Evolutionary conservation across 345 rosid genomes (phyloP), one percentile per base, ranked within the genome.

Genomic region (Populus deltoides): DNA sequence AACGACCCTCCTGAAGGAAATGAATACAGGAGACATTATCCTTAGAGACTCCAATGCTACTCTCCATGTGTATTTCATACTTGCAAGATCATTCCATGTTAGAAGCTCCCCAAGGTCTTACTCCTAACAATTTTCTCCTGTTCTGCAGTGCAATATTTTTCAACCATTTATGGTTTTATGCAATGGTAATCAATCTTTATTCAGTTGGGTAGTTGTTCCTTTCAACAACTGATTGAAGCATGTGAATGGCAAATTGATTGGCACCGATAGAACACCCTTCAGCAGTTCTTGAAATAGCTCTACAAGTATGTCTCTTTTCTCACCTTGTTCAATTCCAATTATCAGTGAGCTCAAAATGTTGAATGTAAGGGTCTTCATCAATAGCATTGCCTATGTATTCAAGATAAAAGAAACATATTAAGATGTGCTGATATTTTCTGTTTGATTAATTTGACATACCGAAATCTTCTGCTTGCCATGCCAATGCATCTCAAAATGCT

Each of bases 21-120:
- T 70, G 3, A 83, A 53, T 7, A 79, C 43, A 24, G 86, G 85
- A 76, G 83, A 80, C 49, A 41, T 18, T 68, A 84, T 82, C 35
- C 87, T 83, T 38, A 82, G 45, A 11, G 81, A 80, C 55, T 86
- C 80, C 79, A 81, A 36, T 25, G 83, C 85, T 1, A 77, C 85
- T 71, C 78, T 78, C 82, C 87, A 86, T 39, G 87, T 82, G 43
- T 82, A 84, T 75, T 81, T 86, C 85, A 84, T 88, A 47, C n/a
- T 79, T 10, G 51, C 73, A 1, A 86, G 78, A 70, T 82, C 86
- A 31, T 77, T 78, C 90, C 87, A 82, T 29, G 86, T 77, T 29
- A 87, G 65, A 6, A 27, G 63, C 9, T 84, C 79, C n/a, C 77
- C 29, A 10, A 6, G n/a, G 7, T 17, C 75, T 80, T 80, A 53